Base-by-base conservation (phyloP, 1,284 basidiomycete genomes). In the Apiotrichum akiyoshidainum region DNA sequence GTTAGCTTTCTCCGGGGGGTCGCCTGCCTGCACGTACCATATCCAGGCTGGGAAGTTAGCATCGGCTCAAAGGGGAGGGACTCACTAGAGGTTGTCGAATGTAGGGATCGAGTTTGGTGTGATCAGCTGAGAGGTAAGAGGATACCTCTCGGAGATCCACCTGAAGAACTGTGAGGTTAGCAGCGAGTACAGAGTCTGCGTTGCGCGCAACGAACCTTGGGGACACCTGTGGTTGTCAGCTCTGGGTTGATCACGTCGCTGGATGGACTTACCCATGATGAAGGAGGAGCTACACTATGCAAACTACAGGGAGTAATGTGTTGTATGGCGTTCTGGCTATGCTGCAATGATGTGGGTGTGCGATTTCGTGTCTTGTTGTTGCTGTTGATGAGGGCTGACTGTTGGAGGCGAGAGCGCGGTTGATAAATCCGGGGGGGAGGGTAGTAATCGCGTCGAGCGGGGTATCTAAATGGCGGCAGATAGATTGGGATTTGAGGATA, bases 101-200 rank as follows among this genome's bases (percentile, higher is more conserved):
- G 76, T 79, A 11, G 78, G 78, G 48, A 79, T 79, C 52, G 76
- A 83, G 70, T 98, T 95, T 44, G 94, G 94, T 63, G 98, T 98
- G 69, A 99, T 96, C 65, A 99, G 83, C 78, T 99, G 95, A 45
- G 94, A 98, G 50, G 95, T 99, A 69, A 99, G 85, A 61, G 96
- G 95, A 76, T 99, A 99, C 65, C 96, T 87, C 82, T 99, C 96
- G 54, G 81, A 82, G 73, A 83, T 80, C 79, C 80, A 83, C 74
- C 81, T 75, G 77, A 84, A 84, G 73, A 83, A 83, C 78, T 83
- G 58, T 19, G 10, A 11, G 19, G 51, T 63, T 53, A 62, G 59
- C 44, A 14, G n/a, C 16, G 14, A 46, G 26, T 13, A 46, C 26
- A 8, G 9, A 10, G 13, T 17, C 17, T 10, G 26, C 12, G 35